phyloP scores from a whole-genome alignment of 192 early-diverging fungal species.

The Coemansia sp. region DNA sequence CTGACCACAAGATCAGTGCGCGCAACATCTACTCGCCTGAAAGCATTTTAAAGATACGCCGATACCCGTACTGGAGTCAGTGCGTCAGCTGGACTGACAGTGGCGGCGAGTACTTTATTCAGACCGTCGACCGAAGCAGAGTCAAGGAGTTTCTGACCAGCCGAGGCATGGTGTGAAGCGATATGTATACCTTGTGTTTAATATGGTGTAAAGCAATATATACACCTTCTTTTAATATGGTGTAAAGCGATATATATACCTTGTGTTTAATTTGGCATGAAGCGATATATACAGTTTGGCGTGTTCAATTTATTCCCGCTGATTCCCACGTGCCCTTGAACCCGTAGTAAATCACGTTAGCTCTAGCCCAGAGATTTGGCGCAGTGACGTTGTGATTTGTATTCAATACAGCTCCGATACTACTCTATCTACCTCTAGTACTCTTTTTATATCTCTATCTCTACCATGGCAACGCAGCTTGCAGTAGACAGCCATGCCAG shows the following conservation, averaged over 20 bases:
- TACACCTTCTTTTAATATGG: no score
- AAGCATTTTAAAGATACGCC: slow-evolving; percentile 68
- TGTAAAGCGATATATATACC: not conserved
- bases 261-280: slow-evolving; percentile 1
- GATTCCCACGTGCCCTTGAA: not conserved
- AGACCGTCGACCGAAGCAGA: slow-evolving; percentile 71
- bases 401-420: not conserved
- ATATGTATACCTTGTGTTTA: no score
- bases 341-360: not conserved
- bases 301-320: no score
- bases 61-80: slow-evolving; percentile 70
- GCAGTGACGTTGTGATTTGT: not conserved
- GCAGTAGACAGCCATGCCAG: slow-evolving; percentile 61
- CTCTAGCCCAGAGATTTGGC: not conserved
- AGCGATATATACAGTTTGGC: no score
- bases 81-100: slow-evolving; percentile 79
- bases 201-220: no score
- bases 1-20: slow-evolving; percentile 74
- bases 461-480: slow-evolving; percentile 35
- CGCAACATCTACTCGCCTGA: slow-evolving; percentile 72
- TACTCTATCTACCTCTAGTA: not conserved
- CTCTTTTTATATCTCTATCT: not conserved
- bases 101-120: slow-evolving; percentile 79
- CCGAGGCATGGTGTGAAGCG: slow-evolving; percentile 16
- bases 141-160: slow-evolving; percentile 40